Conservation (phyloP, 805 yeast genomes). For the Lipomyces orientalis region DNA sequence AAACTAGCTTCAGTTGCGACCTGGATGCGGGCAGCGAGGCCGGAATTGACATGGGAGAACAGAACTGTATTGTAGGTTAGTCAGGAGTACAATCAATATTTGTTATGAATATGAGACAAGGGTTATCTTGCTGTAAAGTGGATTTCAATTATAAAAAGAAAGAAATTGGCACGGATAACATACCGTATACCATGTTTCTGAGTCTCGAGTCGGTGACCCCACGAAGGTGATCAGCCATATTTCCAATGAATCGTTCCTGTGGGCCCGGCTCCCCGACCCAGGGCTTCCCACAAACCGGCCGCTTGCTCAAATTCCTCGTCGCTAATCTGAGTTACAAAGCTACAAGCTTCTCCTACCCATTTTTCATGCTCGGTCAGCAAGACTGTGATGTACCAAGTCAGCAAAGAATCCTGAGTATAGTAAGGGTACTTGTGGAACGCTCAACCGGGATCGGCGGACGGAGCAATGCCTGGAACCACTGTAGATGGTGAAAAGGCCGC, state of each 20-base stretch:
- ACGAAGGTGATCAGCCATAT: slow-evolving; percentile 72
- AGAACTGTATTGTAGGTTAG: not conserved
- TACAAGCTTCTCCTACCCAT: slow-evolving; percentile 80
- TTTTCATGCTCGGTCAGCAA: slow-evolving; percentile 68
- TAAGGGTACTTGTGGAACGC: not conserved
- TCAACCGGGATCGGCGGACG: slow-evolving; percentile 71
- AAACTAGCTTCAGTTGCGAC: too few species aligned
- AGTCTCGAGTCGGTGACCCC: not conserved
- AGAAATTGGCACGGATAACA: not conserved
- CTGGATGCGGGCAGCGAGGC: not conserved
- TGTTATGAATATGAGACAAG: not conserved
- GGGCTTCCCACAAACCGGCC: slow-evolving; percentile 73
- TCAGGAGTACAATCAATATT: not conserved
- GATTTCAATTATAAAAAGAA: not conserved
- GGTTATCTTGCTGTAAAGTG: not conserved
- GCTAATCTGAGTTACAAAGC: slow-evolving; percentile 56
- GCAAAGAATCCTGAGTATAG: not conserved
- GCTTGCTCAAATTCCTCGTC: slow-evolving; percentile 81
- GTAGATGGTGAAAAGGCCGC: slow-evolving; percentile 86
- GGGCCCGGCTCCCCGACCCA: slow-evolving; percentile 67
- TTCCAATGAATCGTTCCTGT: slow-evolving; percentile 79
- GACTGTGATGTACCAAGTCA: not conserved
- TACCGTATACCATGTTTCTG: not conserved
- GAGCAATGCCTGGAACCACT: slow-evolving; percentile 82
- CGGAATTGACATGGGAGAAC: not conserved